phyloP scores from a whole-genome alignment of 75 land plant species.

The Adiantum capillusveneris region DNA sequence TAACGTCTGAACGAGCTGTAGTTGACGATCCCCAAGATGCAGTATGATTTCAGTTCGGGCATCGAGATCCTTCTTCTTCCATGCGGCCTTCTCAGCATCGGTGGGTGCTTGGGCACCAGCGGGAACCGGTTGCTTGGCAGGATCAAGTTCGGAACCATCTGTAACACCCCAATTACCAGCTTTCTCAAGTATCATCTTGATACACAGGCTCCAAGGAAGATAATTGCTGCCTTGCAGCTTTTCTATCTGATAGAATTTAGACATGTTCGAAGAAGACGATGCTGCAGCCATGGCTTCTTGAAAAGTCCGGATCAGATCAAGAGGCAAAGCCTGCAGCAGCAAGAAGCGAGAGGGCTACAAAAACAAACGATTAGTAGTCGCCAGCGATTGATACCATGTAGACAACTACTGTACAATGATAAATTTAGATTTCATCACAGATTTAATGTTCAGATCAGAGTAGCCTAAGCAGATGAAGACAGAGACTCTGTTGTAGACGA shows the following conservation, averaged over 20 bases:
- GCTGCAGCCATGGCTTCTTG: constrained; percentile 1
- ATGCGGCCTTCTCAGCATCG: background rate
- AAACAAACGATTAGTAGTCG: background rate
- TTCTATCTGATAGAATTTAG: background rate
- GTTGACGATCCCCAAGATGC: no score
- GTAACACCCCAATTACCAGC: background rate
- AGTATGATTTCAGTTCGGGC: no score
- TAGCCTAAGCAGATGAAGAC: no score
- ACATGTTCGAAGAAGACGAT: background rate
- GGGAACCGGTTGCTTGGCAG: background rate
- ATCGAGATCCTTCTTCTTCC: no score
- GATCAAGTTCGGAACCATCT: background rate
- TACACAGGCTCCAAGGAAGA: background rate
- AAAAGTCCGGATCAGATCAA: background rate
- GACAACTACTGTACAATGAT: no score
- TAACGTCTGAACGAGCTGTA: no score
- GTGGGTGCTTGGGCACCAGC: background rate
- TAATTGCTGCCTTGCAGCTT: no score
- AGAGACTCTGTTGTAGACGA: no score
- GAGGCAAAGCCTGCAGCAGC: background rate
- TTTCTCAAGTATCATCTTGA: background rate
- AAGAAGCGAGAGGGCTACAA: constrained; percentile 2
- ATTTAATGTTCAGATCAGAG: no score
- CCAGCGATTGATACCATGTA: no score
- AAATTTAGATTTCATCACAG: no score